These are phyloP conservation scores for Plantago ovata DNA, from an alignment of 257 asterid species.

Conservation along the genomic window DNA sequence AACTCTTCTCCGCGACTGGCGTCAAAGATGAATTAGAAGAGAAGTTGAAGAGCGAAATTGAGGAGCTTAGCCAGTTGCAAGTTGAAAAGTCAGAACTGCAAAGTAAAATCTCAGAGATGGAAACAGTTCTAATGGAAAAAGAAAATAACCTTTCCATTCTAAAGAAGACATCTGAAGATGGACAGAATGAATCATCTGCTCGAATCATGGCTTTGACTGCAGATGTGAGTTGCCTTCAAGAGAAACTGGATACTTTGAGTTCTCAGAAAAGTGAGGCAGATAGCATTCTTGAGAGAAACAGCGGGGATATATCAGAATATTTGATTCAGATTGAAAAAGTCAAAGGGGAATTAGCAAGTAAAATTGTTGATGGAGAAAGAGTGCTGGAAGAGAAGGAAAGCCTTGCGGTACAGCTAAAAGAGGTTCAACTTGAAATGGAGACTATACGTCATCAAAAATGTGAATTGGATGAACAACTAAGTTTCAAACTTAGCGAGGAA, in stretches of 20 bases:
- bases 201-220: constrained; percentile 16
- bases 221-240: constrained; percentile 21
- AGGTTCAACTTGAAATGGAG: constrained; percentile 32
- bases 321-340: constrained; percentile 41
- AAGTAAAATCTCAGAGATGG: constrained; percentile 20
- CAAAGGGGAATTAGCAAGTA: constrained; percentile 45
- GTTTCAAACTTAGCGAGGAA: constrained; percentile 12
- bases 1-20: constrained; percentile 15
- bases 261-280: constrained; percentile 31
- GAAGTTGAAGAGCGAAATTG: constrained; percentile 27
- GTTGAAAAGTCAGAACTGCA: constrained; percentile 9
- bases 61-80: constrained; percentile 23
- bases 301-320: constrained; percentile 40
- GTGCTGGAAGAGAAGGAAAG: constrained; percentile 40
- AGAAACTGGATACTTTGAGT: constrained; percentile 23
- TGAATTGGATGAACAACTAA: constrained; percentile 50
- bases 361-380: constrained; percentile 27
- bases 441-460: constrained; percentile 26
- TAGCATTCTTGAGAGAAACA: constrained; percentile 33
- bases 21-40: constrained; percentile 37
- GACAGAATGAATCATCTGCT: constrained; percentile 45
- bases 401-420: constrained; percentile 28
- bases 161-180: constrained; percentile 49
- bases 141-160: constrained; percentile 60
- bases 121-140: constrained; percentile 51